These are phyloP conservation scores for Myriosclerotinia duriaeana DNA, from an alignment of 2,329 filamentous ascomycete genomes.

Conservation along the genomic window DNA sequence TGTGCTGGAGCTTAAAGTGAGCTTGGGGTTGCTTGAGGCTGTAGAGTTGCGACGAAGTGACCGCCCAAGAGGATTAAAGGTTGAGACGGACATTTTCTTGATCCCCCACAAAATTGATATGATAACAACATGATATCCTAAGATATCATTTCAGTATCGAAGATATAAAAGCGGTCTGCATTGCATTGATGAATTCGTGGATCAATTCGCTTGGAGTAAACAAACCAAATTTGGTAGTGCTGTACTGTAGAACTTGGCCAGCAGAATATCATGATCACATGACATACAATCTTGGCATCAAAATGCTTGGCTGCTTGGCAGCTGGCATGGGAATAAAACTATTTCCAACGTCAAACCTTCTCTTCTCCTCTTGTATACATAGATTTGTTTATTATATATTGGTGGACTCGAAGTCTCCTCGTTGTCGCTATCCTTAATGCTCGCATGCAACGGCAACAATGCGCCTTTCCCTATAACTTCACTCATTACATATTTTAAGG, in stretches of 20 bases:
- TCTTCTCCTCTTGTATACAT: neutral
- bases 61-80: slow-evolving; percentile 30
- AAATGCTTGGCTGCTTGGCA: slow-evolving; percentile 6
- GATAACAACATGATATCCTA: slow-evolving; percentile 26
- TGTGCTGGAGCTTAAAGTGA: slow-evolving; percentile 24
- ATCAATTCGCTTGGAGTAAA: slow-evolving; percentile 11
- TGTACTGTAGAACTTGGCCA: neutral
- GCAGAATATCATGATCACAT: neutral
- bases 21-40: slow-evolving; percentile 29
- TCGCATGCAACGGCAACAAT: neutral
- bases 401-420: neutral
- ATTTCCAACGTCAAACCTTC: neutral
- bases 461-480: too few species aligned
- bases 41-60: slow-evolving; percentile 35
- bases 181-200: slow-evolving; percentile 13
- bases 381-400: neutral
- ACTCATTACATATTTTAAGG: neutral
- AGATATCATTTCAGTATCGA: neutral
- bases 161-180: slow-evolving; percentile 21
- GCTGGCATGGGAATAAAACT: neutral
- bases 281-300: neutral
- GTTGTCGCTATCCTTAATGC: neutral
- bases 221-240: neutral
- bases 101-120: slow-evolving; percentile 1
- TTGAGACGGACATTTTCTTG: slow-evolving; percentile 33